Percentiles rank a stretch among this genome's conserved stretches.
Conservation (phyloP, 2,329 filamentous ascomycete species). For the Sphaceloma murrayae region DNA sequence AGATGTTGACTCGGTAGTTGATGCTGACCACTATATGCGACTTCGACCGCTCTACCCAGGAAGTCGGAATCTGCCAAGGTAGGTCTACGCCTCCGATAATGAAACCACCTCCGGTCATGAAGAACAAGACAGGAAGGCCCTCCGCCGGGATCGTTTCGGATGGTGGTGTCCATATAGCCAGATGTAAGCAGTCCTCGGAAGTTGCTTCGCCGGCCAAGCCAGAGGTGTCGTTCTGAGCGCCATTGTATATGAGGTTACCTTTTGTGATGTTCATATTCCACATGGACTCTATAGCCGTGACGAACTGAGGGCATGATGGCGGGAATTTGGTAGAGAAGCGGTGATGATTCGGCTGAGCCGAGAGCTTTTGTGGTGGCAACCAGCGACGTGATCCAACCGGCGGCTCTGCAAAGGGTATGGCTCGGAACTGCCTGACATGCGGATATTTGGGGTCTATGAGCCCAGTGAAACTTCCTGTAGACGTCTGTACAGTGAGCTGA, state of each 20-base stretch:
- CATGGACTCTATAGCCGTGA: slow-evolving; percentile 16
- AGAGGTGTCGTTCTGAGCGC: slow-evolving; percentile 21
- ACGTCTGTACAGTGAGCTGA: slow-evolving; percentile 13
- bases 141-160: slow-evolving; percentile 10
- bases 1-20: slow-evolving; percentile 32
- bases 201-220: background rate
- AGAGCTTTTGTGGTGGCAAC: slow-evolving; percentile 20
- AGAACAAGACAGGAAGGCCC: slow-evolving; percentile 38
- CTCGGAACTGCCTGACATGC: slow-evolving; percentile 21
- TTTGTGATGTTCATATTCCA: slow-evolving; percentile 25
- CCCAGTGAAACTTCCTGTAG: slow-evolving; percentile 18
- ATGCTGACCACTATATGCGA: slow-evolving; percentile 31
- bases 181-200: slow-evolving; percentile 38
- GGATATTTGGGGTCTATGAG: slow-evolving; percentile 17
- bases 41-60: slow-evolving; percentile 31
- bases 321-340: slow-evolving; percentile 23
- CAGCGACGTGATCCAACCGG: slow-evolving; percentile 22
- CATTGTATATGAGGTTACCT: slow-evolving; percentile 26
- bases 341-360: slow-evolving; percentile 16
- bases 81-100: slow-evolving; percentile 36
- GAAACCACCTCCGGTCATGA: slow-evolving; percentile 42
- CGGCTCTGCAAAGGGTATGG: slow-evolving; percentile 24
- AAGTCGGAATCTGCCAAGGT: slow-evolving; percentile 38
- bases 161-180: slow-evolving; percentile 41
- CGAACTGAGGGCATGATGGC: slow-evolving; percentile 25